Percentiles rank a stretch among this genome's conserved stretches.
Evolutionary conservation across 2,329 filamentous ascomycete species (phyloP).

Genomic region (Amauroascus niger): DNA sequence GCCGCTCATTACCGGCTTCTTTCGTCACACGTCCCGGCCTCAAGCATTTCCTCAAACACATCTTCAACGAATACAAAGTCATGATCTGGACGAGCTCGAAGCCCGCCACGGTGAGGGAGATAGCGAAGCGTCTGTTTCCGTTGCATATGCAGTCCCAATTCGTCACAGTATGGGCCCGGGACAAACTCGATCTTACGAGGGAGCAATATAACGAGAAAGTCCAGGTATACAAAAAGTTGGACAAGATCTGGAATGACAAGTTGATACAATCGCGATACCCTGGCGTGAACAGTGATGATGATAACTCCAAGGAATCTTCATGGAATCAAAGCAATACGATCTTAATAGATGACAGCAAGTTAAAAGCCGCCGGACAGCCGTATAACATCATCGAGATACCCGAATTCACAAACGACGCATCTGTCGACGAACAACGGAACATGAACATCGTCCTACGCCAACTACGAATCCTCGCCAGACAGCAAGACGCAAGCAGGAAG

Average conservation of each 20-base stretch:
- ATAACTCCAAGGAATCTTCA: conserved; percentile 37
- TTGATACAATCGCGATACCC: conserved; percentile 38
- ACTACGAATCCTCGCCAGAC: conserved; percentile 42
- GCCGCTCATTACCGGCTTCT: conserved; percentile 38
- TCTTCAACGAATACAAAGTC: conserved; percentile 64
- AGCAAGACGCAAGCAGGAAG: conserved; percentile 41
- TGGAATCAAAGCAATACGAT: conserved; percentile 85
- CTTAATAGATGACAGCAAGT: conserved; percentile 70
- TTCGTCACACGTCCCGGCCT: conserved; percentile 62
- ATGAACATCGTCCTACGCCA: conserved; percentile 45
- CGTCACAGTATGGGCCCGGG: conserved; percentile 66
- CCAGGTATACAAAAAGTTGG: conserved; percentile 82
- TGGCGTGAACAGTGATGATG: conserved; percentile 30
- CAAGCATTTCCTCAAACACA: conserved; percentile 58
- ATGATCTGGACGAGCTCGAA: conserved; percentile 87
- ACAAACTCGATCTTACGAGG: conserved; percentile 58
- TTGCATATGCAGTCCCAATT: conserved; percentile 45
- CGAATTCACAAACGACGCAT: conserved; percentile 52
- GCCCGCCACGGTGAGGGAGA: conserved; percentile 57
- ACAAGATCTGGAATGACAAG: conserved; percentile 55
- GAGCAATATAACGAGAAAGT: conserved; percentile 60
- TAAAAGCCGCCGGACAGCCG: conserved; percentile 77
- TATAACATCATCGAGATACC: conserved; percentile 72
- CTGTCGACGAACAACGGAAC: conserved; percentile 35
- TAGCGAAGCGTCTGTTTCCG: conserved; percentile 51